Conservation (phyloP, 2,329 filamentous ascomycete species). For the Penicillium corylophilum region DNA sequence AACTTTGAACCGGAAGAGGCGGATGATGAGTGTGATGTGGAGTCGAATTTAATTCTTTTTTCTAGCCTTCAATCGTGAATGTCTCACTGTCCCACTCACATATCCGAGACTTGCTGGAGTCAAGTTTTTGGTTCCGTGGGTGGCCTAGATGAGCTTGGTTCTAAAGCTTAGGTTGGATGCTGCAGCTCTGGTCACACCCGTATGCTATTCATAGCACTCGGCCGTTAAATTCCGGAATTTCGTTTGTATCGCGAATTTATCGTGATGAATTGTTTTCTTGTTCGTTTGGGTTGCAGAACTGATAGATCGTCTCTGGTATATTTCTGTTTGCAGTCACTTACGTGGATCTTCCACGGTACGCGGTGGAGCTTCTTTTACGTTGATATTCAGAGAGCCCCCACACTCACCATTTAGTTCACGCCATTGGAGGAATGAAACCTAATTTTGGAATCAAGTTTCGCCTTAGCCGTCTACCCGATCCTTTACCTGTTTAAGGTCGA, state of each 20-base stretch:
- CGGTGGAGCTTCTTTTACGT: background rate
- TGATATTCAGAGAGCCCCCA: background rate
- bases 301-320: no score
- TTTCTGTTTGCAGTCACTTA: background rate
- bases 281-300: no score
- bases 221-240: background rate
- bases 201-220: background rate
- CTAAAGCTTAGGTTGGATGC: conserved; percentile 1
- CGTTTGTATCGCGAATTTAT: no score
- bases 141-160: background rate
- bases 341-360: background rate
- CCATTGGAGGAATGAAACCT: background rate
- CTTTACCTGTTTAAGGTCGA: background rate
- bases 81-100: background rate
- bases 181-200: background rate
- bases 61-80: background rate
- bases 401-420: background rate
- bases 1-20: background rate
- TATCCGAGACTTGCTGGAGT: background rate
- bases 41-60: background rate
- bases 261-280: no score
- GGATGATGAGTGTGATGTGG: background rate
- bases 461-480: background rate
- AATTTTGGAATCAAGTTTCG: background rate
- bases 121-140: background rate